Base-by-base conservation (phyloP, 345 rosid species). In the Xanthoceras sorbifolium region DNA sequence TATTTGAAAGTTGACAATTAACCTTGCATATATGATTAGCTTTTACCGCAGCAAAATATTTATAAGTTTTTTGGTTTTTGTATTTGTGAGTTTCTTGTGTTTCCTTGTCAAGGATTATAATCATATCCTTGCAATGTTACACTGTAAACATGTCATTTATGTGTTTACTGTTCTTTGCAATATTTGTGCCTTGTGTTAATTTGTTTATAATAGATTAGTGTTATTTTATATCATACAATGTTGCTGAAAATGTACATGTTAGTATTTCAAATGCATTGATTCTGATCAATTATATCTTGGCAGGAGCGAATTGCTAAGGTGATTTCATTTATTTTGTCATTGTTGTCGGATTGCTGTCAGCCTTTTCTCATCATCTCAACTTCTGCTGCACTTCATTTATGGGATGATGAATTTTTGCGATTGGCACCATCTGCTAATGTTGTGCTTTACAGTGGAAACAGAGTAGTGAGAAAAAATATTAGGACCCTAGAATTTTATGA, bases 321-420 rank as follows among this genome's bases (percentile, higher is more conserved):
- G 72, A 78, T 86, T 70, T 74, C 80, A 48, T 86, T 85, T 75
- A 71, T 87, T 70, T 34, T 67, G 26, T 83, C 88, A 12, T 57
- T 86, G 59, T 67, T 78, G 59, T 68, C 75, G 36, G 71, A 80
- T 34, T 77, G 64, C 72, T 63, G 57, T 66, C 66, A 54, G 71
- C 92, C 92, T 40, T 81, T 87, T 77, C 89, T 89, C 25, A 73
- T 89, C 64, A 76, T 89, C 46, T 76, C 92, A 64, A 77, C 84
- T 62, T 70, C 89, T 62, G 20, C 74, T 77, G 72, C 71, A 28
- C 84, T 82, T 73, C 31, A 55, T 82, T 79, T 71, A 6, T 89
- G 92, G 92, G 90, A 87, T 65, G 84, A 80, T 44, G 85, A 78
- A 76, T 87, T 86, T 70, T 78, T 77, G 44, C 79, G 29, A 31